These are phyloP conservation scores for Thraustotheca clavata DNA, from an alignment of 352 stramenopile species.

Conservation along the genomic window DNA sequence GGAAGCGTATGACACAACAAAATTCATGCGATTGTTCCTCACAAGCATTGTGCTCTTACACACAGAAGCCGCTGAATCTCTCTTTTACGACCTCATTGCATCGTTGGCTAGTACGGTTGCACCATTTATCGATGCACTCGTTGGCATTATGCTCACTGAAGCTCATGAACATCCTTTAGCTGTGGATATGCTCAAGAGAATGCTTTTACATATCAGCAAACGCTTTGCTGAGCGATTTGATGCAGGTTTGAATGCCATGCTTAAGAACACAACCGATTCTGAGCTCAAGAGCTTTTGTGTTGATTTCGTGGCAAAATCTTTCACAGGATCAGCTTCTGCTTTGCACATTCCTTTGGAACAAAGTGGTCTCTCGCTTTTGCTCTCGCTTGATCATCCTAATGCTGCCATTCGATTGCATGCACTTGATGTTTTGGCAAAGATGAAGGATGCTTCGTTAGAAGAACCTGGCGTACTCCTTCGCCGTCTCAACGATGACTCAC, in stretches of 20 bases:
- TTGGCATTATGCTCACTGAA: slow-evolving; percentile 36
- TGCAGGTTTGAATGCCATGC: slow-evolving; percentile 6
- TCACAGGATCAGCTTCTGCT: slow-evolving; percentile 3
- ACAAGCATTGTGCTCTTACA: slow-evolving; percentile 28
- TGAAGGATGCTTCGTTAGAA: slow-evolving; percentile 29
- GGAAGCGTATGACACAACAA: slow-evolving; percentile 59
- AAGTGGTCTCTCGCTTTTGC: slow-evolving; percentile 36
- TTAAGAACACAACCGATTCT: not conserved
- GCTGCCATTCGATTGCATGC: slow-evolving; percentile 69
- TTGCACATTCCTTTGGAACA: slow-evolving; percentile 10
- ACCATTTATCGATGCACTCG: slow-evolving; percentile 39
- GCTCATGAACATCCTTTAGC: slow-evolving; percentile 26
- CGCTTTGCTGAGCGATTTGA: slow-evolving; percentile 12
- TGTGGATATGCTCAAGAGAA: not conserved
- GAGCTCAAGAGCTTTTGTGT: slow-evolving; percentile 8
- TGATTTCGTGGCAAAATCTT: slow-evolving; percentile 1
- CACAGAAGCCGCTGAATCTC: slow-evolving; percentile 33
- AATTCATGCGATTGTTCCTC: slow-evolving; percentile 51
- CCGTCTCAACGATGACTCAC: slow-evolving; percentile 64
- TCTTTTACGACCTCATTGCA: slow-evolving; percentile 31
- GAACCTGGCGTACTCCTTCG: slow-evolving; percentile 49
- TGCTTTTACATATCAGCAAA: slow-evolving; percentile 5
- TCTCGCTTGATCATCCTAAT: slow-evolving; percentile 70
- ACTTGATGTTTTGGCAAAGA: slow-evolving; percentile 51
- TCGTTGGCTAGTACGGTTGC: slow-evolving; percentile 36